phyloP scores from a whole-genome alignment of 306 rosid species.

The Castanopsis chinensis region DNA sequence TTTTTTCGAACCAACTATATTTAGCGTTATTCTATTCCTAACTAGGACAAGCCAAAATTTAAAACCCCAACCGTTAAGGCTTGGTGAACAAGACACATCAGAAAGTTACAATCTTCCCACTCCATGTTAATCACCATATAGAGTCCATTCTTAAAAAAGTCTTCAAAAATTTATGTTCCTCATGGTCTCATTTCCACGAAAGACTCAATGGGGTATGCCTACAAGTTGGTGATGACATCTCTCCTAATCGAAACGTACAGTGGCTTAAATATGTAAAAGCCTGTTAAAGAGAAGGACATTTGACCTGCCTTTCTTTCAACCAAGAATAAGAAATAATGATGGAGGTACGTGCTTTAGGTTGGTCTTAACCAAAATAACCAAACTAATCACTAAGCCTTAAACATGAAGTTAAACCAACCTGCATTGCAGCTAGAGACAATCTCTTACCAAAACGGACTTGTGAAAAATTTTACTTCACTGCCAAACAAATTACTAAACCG shows the following conservation, averaged over 20 bases:
- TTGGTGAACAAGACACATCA: neutral
- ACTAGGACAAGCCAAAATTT: neutral
- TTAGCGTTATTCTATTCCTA: neutral
- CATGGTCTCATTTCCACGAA: neutral
- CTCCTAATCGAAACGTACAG: slow-evolving; percentile 9
- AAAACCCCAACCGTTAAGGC: neutral
- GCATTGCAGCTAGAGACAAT: neutral
- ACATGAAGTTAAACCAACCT: neutral
- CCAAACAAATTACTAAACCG: neutral
- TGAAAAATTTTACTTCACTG: neutral
- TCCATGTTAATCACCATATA: neutral
- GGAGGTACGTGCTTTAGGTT: neutral
- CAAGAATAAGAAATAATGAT: slow-evolving; percentile 19
- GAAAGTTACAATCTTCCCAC: neutral
- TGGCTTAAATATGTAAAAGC: neutral
- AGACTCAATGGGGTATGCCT: neutral
- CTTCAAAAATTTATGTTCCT: neutral
- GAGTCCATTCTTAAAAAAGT: neutral
- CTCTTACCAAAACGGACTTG: neutral
- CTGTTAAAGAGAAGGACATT: slow-evolving; percentile 21
- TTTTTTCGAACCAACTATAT: too few species aligned
- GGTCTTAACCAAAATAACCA: neutral
- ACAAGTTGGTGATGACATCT: neutral
- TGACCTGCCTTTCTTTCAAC: slow-evolving; percentile 26
- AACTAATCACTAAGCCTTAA: neutral